Evolutionary conservation across 345 rosid species (phyloP).

Genomic region (Ceriops tagal): DNA sequence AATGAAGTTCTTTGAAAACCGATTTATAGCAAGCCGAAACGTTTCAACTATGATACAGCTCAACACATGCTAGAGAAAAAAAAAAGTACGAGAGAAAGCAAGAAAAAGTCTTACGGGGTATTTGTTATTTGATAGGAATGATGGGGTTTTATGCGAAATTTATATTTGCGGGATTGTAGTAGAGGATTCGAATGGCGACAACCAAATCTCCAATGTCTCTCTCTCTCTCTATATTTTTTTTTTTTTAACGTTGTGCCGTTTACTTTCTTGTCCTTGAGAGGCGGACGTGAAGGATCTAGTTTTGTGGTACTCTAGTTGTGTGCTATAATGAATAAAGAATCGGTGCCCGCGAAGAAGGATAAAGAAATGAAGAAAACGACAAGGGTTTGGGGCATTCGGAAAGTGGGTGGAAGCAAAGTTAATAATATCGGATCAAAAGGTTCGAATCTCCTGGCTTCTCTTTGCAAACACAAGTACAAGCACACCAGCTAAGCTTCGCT

Average conservation of each 20-base stretch:
- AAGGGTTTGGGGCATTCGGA: constrained; percentile 44
- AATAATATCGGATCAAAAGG: constrained; percentile 26
- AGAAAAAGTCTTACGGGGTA: not conserved
- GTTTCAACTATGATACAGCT: not conserved
- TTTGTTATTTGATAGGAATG: not conserved
- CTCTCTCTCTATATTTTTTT: too few species aligned
- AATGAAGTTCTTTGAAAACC: constrained; percentile 6
- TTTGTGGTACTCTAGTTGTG: too few species aligned
- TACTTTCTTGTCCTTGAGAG: not conserved
- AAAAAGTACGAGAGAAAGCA: not conserved
- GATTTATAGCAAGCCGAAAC: constrained; percentile 8
- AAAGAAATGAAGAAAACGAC: constrained; percentile 16
- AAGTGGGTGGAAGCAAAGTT: constrained; percentile 49
- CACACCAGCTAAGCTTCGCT: constrained; percentile 52
- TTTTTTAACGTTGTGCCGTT: not conserved
- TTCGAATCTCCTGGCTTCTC: constrained; percentile 28
- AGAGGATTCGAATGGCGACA: not conserved
- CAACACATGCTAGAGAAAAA: not conserved
- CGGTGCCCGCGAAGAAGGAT: too few species aligned
- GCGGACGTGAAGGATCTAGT: constrained; percentile 13
- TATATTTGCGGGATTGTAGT: not conserved
- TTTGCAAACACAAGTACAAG: constrained; percentile 37
- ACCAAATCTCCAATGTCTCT: too few species aligned
- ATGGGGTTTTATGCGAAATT: constrained; percentile 11
- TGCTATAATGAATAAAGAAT: too few species aligned